Percentiles rank a stretch among this genome's conserved stretches.
These are phyloP conservation scores for Termitomyces bulborhizus DNA, from an alignment of 768 basidiomycete genomes.

Conservation along the genomic window DNA sequence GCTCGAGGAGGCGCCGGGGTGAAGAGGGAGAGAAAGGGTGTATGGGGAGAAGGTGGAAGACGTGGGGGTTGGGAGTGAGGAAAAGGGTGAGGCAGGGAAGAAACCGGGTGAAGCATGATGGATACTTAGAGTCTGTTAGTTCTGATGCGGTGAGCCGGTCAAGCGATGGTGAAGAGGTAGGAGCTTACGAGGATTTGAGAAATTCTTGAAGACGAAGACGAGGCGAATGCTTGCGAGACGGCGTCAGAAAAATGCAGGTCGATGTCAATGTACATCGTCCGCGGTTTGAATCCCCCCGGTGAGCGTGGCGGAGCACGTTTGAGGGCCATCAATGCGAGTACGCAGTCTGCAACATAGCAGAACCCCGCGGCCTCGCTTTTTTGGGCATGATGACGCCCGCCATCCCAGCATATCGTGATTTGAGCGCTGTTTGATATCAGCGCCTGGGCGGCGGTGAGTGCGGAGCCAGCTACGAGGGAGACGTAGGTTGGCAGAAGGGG, in stretches of 20 bases:
- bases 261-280: conserved; percentile 87
- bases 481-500: conserved; percentile 63
- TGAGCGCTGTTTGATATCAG: conserved; percentile 47
- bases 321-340: conserved; percentile 73
- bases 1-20: conserved; percentile 55
- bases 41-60: conserved; percentile 44
- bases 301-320: conserved; percentile 29
- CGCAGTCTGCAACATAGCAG: conserved; percentile 91
- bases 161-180: not conserved
- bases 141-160: not conserved
- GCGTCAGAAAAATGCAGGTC: conserved; percentile 92
- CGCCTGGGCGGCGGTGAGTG: conserved; percentile 64
- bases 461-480: conserved; percentile 66
- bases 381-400: conserved; percentile 86
- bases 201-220: conserved; percentile 25
- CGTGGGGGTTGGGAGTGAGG: conserved; percentile 35
- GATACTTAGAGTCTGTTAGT: conserved; percentile 65
- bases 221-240: conserved; percentile 71
- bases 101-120: conserved; percentile 83
- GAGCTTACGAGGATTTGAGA: conserved; percentile 43
- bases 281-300: conserved; percentile 30
- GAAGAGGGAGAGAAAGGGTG: conserved; percentile 77
- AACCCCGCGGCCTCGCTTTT: conserved; percentile 80
- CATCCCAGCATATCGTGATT: conserved; percentile 85
- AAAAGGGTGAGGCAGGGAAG: conserved; percentile 61